Evolutionary conservation across 179 eudicot genomes (phyloP).

Genomic region (Silene coronaria): DNA sequence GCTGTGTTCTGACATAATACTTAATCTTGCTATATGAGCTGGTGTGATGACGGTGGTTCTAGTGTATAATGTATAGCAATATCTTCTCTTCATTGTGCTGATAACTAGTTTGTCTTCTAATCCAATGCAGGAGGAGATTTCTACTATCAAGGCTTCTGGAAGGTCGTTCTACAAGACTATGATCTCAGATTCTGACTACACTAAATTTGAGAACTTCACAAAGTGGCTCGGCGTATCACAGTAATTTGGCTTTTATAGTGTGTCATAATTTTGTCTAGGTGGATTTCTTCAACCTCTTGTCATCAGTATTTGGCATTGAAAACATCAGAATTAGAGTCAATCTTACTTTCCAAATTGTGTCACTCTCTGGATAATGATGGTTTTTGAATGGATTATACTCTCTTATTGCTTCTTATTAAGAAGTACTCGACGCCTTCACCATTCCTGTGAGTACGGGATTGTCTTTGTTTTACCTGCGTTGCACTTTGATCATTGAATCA

Average conservation of each 20-base stretch:
- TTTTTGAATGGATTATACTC: neutral
- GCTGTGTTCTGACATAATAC: neutral
- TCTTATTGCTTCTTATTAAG: neutral
- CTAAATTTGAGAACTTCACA: slow-evolving; percentile 71
- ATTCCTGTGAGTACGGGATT: too few species aligned
- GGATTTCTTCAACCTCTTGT: neutral
- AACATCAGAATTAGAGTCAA: neutral
- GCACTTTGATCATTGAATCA: too few species aligned
- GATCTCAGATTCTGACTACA: slow-evolving; percentile 79
- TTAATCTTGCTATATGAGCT: too few species aligned
- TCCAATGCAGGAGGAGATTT: slow-evolving; percentile 51
- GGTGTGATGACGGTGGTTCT: too few species aligned
- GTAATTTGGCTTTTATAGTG: slow-evolving; percentile 15
- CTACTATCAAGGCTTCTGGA: slow-evolving; percentile 52
- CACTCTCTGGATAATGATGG: neutral
- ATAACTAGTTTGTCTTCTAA: neutral
- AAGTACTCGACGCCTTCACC: too few species aligned
- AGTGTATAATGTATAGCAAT: too few species aligned
- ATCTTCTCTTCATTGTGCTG: neutral
- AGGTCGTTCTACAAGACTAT: slow-evolving; percentile 72
- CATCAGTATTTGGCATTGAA: neutral
- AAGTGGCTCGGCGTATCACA: slow-evolving; percentile 52
- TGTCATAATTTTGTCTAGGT: neutral
- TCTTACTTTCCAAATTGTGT: too few species aligned
- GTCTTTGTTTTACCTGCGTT: too few species aligned